Percentiles rank a stretch among this genome's conserved stretches.
These are phyloP conservation scores for Micractinium sp. DNA, from an alignment of 139 green algal species.

Conservation along the genomic window DNA sequence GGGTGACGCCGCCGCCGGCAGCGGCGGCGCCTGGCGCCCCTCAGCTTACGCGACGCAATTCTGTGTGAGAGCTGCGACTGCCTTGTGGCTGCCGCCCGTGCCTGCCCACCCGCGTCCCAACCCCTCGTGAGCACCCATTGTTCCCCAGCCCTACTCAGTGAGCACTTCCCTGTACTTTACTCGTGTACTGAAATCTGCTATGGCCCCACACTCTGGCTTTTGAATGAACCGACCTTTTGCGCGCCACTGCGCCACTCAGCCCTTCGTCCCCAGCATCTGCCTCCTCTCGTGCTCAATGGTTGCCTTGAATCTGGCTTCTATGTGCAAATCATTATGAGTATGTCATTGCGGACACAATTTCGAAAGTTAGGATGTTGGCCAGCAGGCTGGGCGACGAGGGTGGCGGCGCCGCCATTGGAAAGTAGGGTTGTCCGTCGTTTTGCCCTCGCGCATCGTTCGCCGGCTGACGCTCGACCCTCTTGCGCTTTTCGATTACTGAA, in stretches of 20 bases:
- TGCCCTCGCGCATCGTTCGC: too few species aligned
- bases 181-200: not conserved
- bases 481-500: not conserved
- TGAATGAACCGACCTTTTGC: conserved; percentile 1
- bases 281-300: too few species aligned
- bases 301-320: too few species aligned
- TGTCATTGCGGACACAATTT: not conserved
- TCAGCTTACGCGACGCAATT: conserved; percentile 16
- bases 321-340: not conserved
- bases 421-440: too few species aligned
- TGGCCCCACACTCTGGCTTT: not conserved
- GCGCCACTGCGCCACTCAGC: not conserved
- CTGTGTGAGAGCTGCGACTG: not conserved
- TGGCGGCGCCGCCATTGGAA: too few species aligned
- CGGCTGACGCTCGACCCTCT: not conserved
- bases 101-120: not conserved
- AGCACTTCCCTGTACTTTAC: not conserved
- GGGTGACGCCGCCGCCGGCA: not conserved
- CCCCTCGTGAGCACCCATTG: not conserved
- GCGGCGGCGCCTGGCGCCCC: not conserved
- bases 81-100: not conserved
- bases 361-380: not conserved
- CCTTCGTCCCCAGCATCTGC: too few species aligned
- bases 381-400: too few species aligned
- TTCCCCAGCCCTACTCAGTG: too few species aligned